These are phyloP conservation scores for Salix koriyanagi DNA, from an alignment of 345 rosid species.

Conservation along the genomic window DNA sequence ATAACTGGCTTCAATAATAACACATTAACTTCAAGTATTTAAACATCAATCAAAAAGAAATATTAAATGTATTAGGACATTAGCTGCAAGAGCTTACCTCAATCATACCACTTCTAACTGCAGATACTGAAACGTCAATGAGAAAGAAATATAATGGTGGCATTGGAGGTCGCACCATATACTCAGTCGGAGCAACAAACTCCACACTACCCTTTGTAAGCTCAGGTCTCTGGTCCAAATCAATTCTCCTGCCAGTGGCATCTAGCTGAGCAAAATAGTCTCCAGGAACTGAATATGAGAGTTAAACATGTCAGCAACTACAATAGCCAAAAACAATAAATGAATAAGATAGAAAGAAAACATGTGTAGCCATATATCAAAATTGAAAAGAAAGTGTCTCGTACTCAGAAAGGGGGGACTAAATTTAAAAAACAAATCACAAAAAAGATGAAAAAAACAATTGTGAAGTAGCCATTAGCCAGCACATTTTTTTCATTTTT, in stretches of 20 bases:
- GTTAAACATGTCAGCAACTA: slow-evolving; percentile 16
- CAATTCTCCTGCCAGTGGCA: slow-evolving; percentile 85
- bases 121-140: slow-evolving; percentile 88
- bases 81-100: slow-evolving; percentile 59
- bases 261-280: slow-evolving; percentile 92
- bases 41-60: not conserved
- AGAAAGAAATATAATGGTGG: slow-evolving; percentile 94
- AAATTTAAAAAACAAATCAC: not conserved
- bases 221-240: slow-evolving; percentile 93
- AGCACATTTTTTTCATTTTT: not conserved
- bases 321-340: not conserved
- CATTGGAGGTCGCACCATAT: slow-evolving; percentile 99
- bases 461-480: not conserved
- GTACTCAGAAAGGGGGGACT: not conserved
- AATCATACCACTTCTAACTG: slow-evolving; percentile 90
- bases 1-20: not conserved
- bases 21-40: not conserved
- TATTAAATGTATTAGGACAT: not conserved
- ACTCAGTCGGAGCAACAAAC: slow-evolving; percentile 94
- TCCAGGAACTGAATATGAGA: slow-evolving; percentile 65
- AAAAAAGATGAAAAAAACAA: not conserved
- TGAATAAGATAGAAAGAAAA: not conserved
- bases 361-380: not conserved
- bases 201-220: slow-evolving; percentile 92
- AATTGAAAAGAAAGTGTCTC: not conserved